Evolutionary conservation across 345 rosid species (phyloP), one percentile per base, ranked within the genome.

Genomic region (Salix caprea): DNA sequence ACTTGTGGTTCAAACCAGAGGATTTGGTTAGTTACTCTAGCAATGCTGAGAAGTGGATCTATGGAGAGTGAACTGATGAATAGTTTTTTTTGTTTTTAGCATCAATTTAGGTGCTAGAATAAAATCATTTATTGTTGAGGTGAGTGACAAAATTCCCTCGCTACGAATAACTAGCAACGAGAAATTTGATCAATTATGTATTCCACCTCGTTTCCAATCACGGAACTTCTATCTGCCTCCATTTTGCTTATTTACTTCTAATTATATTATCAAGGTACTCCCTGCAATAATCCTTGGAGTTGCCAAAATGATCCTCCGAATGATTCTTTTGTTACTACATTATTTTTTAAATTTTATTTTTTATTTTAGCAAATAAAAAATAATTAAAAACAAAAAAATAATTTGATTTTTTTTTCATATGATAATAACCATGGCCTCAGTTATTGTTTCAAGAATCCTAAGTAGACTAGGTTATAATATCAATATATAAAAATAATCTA

Each of bases 21-120:
- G 99, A 96, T 79, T 82, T 96, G 88, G 96, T 96, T 72, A 82
- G 76, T 71, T 96, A 93, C 88, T 81, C 91, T 28, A 90, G 84
- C 86, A 89, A 96, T 71, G 74, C 94, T 4, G 99, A 93, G 92
- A 92, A 91, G 85, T 96, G 99, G 99, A 72, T 93, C 82, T 96
- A 96, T 65, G 99, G 91, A 72, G 82, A 72, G 82, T 3, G 36
- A 91, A 91, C 87, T 96, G 80, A 87, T 73, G 60, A 70, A 24
- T 37, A n/a, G 37, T 34, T 34, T 34, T 71, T 52, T n/a, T 69
- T 28, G 18, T 21, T 32, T 36, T 42, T 30, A 26, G 9, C 9
- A 23, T 60, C 24, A 73, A 78, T 72, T 76, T 74, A 80, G 76
- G 68, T 71, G 21, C 60, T 42, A 69, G 82, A 86, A 84, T 88